Conservation (phyloP, 495 filamentous ascomycete species). For the Neurospora tetrasperma region DNA sequence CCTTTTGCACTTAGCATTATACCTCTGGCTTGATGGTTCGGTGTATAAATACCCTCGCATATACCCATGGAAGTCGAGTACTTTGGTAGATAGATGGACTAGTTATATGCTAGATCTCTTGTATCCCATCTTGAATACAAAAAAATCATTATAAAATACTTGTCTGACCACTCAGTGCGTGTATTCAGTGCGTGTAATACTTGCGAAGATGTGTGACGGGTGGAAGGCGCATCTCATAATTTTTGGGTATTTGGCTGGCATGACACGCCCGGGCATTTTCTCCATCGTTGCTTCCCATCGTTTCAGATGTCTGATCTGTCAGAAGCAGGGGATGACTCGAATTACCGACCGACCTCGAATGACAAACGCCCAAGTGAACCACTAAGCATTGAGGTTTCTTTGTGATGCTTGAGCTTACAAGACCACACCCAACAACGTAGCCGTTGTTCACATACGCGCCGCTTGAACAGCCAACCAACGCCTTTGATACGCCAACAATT, state of each 20-base stretch:
- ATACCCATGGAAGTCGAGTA: background rate
- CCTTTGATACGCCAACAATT: background rate
- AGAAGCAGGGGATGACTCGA: background rate
- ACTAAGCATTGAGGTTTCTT: background rate
- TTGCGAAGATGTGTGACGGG: background rate
- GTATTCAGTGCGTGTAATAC: background rate
- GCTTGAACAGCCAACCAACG: background rate
- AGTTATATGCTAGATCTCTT: background rate
- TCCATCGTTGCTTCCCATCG: too few species aligned
- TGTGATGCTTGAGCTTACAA: background rate
- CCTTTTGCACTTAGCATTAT: background rate
- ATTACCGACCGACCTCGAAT: background rate
- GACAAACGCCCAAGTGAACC: background rate
- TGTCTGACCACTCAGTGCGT: background rate
- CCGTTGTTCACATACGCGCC: background rate
- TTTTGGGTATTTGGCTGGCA: too few species aligned
- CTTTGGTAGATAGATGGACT: background rate
- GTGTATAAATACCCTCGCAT: background rate
- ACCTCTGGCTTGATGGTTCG: background rate
- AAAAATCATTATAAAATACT: background rate
- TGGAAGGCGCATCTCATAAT: too few species aligned
- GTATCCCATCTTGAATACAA: background rate
- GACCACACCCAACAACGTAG: background rate
- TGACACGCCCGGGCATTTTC: too few species aligned
- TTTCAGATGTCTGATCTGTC: background rate